Conservation (phyloP, 2,329 filamentous ascomycete species). For the Fusarium sp. region DNA sequence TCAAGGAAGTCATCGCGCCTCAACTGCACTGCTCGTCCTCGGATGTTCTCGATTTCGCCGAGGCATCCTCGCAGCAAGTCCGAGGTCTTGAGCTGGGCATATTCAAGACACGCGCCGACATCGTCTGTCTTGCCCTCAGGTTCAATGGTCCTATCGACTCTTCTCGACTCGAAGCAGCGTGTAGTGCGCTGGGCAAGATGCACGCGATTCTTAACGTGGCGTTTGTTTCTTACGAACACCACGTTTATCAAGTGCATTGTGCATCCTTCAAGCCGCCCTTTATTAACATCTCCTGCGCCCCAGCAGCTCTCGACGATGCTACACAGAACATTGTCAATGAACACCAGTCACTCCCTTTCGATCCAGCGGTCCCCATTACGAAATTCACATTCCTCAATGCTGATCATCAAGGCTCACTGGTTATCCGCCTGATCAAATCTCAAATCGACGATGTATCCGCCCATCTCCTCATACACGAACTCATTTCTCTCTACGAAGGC, state of each 20-base stretch:
- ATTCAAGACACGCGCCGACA: constrained; percentile 58
- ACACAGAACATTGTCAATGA: constrained; percentile 58
- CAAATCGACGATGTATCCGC: constrained; percentile 64
- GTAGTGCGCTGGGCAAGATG: constrained; percentile 57
- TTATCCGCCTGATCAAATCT: constrained; percentile 62
- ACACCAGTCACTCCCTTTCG: constrained; percentile 56
- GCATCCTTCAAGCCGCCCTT: constrained; percentile 60
- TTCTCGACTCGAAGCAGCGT: constrained; percentile 61
- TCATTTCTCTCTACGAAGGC: constrained; percentile 60
- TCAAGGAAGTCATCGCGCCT: constrained; percentile 57
- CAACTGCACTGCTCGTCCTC: constrained; percentile 58
- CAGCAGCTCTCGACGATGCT: constrained; percentile 55
- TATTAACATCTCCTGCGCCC: constrained; percentile 56
- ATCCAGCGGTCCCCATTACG: constrained; percentile 60
- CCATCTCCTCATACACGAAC: constrained; percentile 61
- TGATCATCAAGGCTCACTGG: constrained; percentile 60
- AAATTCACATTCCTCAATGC: constrained; percentile 65
- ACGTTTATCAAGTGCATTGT: constrained; percentile 63
- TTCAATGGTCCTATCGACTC: constrained; percentile 59
- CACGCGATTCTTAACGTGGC: constrained; percentile 68
- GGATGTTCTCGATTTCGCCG: constrained; percentile 61
- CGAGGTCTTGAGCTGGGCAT: constrained; percentile 63
- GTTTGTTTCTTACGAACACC: constrained; percentile 62
- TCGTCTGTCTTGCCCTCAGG: constrained; percentile 63
- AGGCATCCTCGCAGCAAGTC: constrained; percentile 63